A percentile compares a stretch with the other conserved stretches of the same genome.
Conservation (phyloP, 768 basidiomycete genomes). For the Phanerochaete sordida region DNA sequence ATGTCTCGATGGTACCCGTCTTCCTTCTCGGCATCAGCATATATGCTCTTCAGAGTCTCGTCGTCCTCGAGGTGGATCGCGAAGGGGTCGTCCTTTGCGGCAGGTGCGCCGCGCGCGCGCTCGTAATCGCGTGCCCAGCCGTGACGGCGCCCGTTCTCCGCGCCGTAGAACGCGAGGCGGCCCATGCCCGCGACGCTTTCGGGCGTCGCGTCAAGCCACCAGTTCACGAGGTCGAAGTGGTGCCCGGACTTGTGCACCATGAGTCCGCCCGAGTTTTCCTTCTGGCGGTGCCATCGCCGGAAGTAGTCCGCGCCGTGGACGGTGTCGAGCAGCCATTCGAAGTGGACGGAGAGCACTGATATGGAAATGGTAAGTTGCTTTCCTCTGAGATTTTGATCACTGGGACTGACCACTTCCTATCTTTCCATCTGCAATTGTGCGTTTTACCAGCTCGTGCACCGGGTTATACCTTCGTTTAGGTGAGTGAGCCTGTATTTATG, state of each 20-base stretch:
- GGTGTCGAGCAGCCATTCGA: slow-evolving; percentile 51
- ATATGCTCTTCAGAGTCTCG: slow-evolving; percentile 39
- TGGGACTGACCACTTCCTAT: slow-evolving; percentile 39
- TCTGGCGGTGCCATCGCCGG: slow-evolving; percentile 47
- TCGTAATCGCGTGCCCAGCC: slow-evolving; percentile 47
- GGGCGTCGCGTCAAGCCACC: slow-evolving; percentile 48
- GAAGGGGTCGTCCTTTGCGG: slow-evolving; percentile 45
- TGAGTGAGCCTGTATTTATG: background rate
- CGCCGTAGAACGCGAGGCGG: slow-evolving; percentile 44
- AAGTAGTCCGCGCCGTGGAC: slow-evolving; percentile 51
- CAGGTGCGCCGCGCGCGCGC: slow-evolving; percentile 38
- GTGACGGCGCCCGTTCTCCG: slow-evolving; percentile 39
- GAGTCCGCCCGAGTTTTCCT: slow-evolving; percentile 39
- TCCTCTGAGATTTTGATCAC: too few species aligned
- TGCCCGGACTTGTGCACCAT: slow-evolving; percentile 46
- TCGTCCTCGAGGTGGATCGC: slow-evolving; percentile 45
- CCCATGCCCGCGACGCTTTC: slow-evolving; percentile 45
- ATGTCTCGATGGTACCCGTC: slow-evolving; percentile 50
- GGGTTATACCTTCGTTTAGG: slow-evolving; percentile 37
- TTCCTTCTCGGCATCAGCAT: slow-evolving; percentile 43
- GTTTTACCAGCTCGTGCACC: slow-evolving; percentile 46
- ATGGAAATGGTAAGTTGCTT: slow-evolving; percentile 30
- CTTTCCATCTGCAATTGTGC: slow-evolving; percentile 40
- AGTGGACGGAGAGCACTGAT: slow-evolving; percentile 46
- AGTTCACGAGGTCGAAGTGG: slow-evolving; percentile 52